Conservation (phyloP, 768 basidiomycete species). For the Lactarius vividus region DNA sequence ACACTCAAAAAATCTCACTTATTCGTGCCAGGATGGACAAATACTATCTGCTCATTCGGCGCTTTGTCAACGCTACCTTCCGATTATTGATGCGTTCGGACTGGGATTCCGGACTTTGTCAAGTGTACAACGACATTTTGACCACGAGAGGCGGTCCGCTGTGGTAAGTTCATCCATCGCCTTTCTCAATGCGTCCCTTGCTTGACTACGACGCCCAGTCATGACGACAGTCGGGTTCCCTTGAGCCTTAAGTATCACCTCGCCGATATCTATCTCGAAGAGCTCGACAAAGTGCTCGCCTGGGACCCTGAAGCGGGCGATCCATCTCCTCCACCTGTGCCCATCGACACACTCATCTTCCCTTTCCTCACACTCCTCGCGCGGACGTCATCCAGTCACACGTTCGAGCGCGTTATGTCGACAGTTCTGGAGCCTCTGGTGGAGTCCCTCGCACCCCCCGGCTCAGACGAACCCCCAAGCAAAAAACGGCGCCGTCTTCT, state of each 20-base stretch:
- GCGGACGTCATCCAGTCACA: conserved; percentile 56
- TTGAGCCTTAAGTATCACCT: conserved; percentile 80
- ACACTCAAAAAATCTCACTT: background rate
- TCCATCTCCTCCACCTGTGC: conserved; percentile 40
- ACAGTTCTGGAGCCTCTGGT: conserved; percentile 71
- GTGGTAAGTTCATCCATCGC: conserved; percentile 49
- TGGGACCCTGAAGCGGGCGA: conserved; percentile 11
- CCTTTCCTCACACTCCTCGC: conserved; percentile 78
- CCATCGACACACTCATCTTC: conserved; percentile 51
- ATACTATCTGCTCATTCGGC: conserved; percentile 91
- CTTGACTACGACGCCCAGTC: conserved; percentile 40
- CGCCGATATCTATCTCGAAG: conserved; percentile 85
- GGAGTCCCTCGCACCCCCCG: conserved; percentile 43
- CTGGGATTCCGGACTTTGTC: conserved; percentile 60
- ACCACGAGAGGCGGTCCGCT: conserved; percentile 71
- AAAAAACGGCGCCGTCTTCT: conserved; percentile 48
- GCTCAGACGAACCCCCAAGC: conserved; percentile 38
- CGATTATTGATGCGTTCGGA: conserved; percentile 64
- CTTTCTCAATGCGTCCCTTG: background rate
- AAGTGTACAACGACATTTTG: conserved; percentile 69
- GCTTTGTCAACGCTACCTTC: conserved; percentile 85
- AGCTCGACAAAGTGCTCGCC: conserved; percentile 69
- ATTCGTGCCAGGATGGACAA: conserved; percentile 82
- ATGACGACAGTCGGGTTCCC: conserved; percentile 70
- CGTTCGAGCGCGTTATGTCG: conserved; percentile 71